Evolutionary conservation across 2,329 filamentous ascomycete species (phyloP).

Genomic region (Nakataea oryzae): DNA sequence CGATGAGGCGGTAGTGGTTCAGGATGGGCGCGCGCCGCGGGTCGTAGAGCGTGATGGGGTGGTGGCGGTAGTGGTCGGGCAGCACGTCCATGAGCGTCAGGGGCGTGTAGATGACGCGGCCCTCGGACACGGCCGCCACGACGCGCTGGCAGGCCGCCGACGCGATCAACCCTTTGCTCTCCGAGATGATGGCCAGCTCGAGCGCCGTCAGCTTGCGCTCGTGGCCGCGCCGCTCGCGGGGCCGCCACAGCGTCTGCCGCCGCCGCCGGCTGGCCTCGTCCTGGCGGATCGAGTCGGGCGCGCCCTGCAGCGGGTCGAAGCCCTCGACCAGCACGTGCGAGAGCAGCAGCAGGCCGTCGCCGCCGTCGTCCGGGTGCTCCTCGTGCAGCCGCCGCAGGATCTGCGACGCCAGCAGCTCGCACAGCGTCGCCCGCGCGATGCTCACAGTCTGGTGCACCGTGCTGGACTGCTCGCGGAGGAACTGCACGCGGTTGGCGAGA

Average conservation of each 20-base stretch:
- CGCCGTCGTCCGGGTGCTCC: slow-evolving; percentile 42
- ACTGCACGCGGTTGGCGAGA: slow-evolving; percentile 60
- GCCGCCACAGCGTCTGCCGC: slow-evolving; percentile 22
- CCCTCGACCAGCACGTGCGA: slow-evolving; percentile 60
- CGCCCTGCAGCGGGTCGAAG: slow-evolving; percentile 63
- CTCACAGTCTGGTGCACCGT: slow-evolving; percentile 61
- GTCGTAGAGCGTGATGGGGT: slow-evolving; percentile 72
- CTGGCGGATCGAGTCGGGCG: slow-evolving; percentile 35
- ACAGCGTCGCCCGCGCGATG: slow-evolving; percentile 55
- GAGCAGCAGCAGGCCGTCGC: slow-evolving; percentile 51
- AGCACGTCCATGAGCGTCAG: slow-evolving; percentile 75
- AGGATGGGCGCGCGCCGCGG: slow-evolving; percentile 64
- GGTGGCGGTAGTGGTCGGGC: slow-evolving; percentile 76
- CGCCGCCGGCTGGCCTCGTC: not conserved
- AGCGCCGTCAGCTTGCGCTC: slow-evolving; percentile 57
- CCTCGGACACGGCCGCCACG: slow-evolving; percentile 73
- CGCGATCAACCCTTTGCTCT: slow-evolving; percentile 69
- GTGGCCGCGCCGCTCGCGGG: slow-evolving; percentile 25
- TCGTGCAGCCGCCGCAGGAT: slow-evolving; percentile 59
- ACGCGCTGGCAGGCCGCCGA: slow-evolving; percentile 73
- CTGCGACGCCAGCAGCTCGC: slow-evolving; percentile 58
- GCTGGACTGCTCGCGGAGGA: slow-evolving; percentile 55
- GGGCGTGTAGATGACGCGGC: slow-evolving; percentile 72
- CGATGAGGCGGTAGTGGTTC: slow-evolving; percentile 78
- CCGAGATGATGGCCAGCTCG: slow-evolving; percentile 73